phyloP scores from a whole-genome alignment of 2,329 filamentous ascomycete genomes.

The Dactylellina haptotyla region DNA sequence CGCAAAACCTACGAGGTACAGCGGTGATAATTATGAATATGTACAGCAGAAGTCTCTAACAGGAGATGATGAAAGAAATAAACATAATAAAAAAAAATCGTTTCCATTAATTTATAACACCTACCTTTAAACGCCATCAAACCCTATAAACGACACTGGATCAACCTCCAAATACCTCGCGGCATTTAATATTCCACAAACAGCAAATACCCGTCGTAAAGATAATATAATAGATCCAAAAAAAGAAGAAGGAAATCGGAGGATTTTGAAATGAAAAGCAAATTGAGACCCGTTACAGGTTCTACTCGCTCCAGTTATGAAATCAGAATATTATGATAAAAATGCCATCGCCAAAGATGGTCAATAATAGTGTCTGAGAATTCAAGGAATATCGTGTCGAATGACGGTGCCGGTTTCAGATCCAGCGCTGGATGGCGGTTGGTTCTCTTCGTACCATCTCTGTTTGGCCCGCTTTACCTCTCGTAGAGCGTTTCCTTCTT shows the following conservation, averaged over 20 bases:
- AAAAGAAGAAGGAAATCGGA: background rate
- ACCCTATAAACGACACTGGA: background rate
- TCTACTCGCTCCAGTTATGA: too few species aligned
- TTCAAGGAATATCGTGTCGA: slow-evolving; percentile 27
- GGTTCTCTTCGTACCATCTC: slow-evolving; percentile 49
- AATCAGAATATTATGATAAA: slow-evolving; percentile 18
- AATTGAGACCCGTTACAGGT: too few species aligned
- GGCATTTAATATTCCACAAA: too few species aligned
- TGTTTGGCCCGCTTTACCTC: slow-evolving; percentile 50
- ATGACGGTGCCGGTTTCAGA: slow-evolving; percentile 30
- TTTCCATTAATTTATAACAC: background rate
- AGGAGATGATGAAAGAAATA: background rate
- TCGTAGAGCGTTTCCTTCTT: slow-evolving; percentile 46
- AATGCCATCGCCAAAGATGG: background rate
- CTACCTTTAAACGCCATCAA: slow-evolving; percentile 10
- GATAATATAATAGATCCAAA: too few species aligned
- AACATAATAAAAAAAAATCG: slow-evolving; percentile 3
- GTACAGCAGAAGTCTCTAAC: background rate
- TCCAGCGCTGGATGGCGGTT: background rate
- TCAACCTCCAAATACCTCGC: background rate
- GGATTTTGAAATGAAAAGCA: slow-evolving; percentile 7
- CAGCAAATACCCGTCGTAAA: too few species aligned
- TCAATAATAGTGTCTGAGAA: background rate
- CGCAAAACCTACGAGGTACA: too few species aligned
- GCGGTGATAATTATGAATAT: too few species aligned